These are phyloP conservation scores for Pontederia crassipes DNA, from an alignment of 176 grass and related monocot genomes.

Conservation along the genomic window DNA sequence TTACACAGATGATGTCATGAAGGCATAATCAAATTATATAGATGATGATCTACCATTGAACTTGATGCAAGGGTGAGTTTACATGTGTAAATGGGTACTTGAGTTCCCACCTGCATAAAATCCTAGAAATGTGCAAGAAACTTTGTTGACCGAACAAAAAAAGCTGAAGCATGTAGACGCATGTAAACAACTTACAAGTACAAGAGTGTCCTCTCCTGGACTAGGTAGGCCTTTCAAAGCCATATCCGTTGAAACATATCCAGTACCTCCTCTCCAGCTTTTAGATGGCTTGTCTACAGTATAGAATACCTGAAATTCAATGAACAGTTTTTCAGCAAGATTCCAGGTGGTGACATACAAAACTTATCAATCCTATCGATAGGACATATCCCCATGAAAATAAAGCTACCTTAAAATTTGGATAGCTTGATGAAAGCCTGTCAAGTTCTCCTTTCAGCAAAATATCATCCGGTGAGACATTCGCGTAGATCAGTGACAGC, in stretches of 20 bases:
- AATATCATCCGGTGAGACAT: slow-evolving; percentile 87
- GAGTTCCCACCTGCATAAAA: no score
- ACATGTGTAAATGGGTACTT: no score
- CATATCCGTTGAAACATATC: slow-evolving; percentile 76
- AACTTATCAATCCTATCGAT: background rate
- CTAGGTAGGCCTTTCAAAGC: slow-evolving; percentile 79
- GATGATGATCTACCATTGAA: no score
- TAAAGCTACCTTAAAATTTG: slow-evolving; percentile 87
- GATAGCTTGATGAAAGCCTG: slow-evolving; percentile 69
- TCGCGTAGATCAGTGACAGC: slow-evolving; percentile 94
- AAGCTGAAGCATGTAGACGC: background rate
- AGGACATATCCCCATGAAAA: background rate
- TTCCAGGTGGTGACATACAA: background rate
- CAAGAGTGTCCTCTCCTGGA: slow-evolving; percentile 49
- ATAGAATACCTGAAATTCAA: slow-evolving; percentile 66
- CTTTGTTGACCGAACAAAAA: background rate
- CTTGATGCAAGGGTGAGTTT: no score
- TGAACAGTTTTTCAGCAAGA: background rate
- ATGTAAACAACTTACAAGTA: slow-evolving; percentile 59
- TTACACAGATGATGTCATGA: no score
- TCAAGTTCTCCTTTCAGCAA: slow-evolving; percentile 87
- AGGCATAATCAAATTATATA: no score
- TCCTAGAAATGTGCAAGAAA: background rate
- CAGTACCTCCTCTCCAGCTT: slow-evolving; percentile 69
- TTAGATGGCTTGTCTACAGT: slow-evolving; percentile 81